phyloP scores from a whole-genome alignment of 768 basidiomycete genomes.

The Podaxis sp. region DNA sequence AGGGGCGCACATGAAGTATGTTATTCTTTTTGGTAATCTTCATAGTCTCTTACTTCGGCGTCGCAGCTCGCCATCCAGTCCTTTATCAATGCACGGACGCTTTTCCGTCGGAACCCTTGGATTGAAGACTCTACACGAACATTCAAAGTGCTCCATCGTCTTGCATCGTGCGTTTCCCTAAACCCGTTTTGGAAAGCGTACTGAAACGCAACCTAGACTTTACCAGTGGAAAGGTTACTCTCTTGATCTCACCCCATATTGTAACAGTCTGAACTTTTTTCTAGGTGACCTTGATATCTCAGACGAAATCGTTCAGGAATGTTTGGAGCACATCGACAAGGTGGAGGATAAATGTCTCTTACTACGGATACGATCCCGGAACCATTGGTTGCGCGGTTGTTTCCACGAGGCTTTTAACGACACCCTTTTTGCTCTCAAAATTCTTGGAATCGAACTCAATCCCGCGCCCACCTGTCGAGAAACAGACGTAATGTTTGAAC shows the following conservation, averaged over 20 bases:
- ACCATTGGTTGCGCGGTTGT: constrained; percentile 60
- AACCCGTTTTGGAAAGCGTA: neutral
- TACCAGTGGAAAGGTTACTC: constrained; percentile 63
- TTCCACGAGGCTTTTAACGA: constrained; percentile 56
- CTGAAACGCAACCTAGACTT: constrained; percentile 35
- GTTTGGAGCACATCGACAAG: constrained; percentile 43
- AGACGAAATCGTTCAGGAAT: constrained; percentile 52
- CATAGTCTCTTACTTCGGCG: neutral
- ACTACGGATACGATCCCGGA: constrained; percentile 59
- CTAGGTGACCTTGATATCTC: constrained; percentile 55
- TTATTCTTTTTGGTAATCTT: neutral
- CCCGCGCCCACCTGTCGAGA: constrained; percentile 49
- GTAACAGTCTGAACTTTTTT: constrained; percentile 2
- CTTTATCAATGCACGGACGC: constrained; percentile 54
- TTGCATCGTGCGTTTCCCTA: constrained; percentile 54
- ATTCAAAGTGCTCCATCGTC: constrained; percentile 49
- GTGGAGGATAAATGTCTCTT: constrained; percentile 56
- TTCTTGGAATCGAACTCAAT: constrained; percentile 62
- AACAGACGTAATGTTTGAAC: constrained; percentile 64
- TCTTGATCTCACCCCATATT: neutral
- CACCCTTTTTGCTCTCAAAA: constrained; percentile 55
- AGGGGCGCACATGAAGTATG: constrained; percentile 74
- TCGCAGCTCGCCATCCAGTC: constrained; percentile 59
- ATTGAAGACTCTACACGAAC: constrained; percentile 42
- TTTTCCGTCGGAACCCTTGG: constrained; percentile 59